Conservation (phyloP, 2,329 filamentous ascomycete species). For the Monosporascus ibericus region DNA sequence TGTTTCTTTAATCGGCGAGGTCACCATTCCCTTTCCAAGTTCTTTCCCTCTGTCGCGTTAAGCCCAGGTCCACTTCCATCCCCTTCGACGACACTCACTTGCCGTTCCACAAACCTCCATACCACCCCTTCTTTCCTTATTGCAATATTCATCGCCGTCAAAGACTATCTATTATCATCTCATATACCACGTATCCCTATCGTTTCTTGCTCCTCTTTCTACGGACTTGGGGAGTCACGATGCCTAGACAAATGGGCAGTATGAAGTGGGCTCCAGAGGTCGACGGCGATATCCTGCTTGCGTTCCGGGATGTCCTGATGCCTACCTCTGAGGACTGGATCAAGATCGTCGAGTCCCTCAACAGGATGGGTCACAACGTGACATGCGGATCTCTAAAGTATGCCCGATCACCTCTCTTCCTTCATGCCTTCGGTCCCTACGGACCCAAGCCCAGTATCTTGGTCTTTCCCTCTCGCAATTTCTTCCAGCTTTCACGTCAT, state of each 20-base stretch:
- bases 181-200: no score
- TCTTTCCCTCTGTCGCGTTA: no score
- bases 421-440: not conserved
- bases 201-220: no score
- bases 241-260: not conserved
- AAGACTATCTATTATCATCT: no score
- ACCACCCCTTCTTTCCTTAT: not conserved
- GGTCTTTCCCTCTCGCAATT: not conserved
- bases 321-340: slow-evolving; percentile 2
- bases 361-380: slow-evolving; percentile 5
- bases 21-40: no score
- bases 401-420: not conserved
- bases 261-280: slow-evolving; percentile 8
- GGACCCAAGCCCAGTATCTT: no score
- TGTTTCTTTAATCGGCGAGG: no score
- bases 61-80: slow-evolving; percentile 8
- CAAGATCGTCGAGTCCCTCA: slow-evolving; percentile 3
- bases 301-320: not conserved
- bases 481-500: not conserved
- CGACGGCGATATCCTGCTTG: slow-evolving; percentile 8
- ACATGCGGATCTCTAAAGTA: slow-evolving; percentile 10
- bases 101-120: not conserved
- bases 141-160: not conserved
- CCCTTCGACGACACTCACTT: not conserved
- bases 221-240: not conserved